phyloP scores from a whole-genome alignment of 2,329 filamentous ascomycete species.

The Paraconiothyrium brasiliense region DNA sequence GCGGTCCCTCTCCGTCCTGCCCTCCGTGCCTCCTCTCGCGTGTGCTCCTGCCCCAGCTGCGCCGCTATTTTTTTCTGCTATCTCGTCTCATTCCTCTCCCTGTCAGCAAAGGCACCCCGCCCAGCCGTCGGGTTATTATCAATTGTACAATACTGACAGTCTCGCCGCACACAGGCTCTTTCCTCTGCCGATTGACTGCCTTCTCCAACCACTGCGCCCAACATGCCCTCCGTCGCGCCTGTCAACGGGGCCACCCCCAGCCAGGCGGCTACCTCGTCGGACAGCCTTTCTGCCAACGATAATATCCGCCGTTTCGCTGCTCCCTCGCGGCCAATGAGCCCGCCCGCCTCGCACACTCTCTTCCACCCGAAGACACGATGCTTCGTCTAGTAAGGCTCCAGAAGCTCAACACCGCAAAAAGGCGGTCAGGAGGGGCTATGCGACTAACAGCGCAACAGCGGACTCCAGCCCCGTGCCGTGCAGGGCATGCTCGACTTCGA shows the following conservation, averaged over 20 bases:
- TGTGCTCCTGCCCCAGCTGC: slow-evolving; percentile 29
- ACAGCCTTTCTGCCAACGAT: slow-evolving; percentile 82
- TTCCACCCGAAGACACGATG: slow-evolving; percentile 99
- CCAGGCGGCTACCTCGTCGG: slow-evolving; percentile 43
- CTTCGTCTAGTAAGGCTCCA: slow-evolving; percentile 83
- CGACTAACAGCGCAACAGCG: slow-evolving; percentile 60
- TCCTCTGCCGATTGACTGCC: slow-evolving; percentile 29
- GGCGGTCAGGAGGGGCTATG: slow-evolving; percentile 15
- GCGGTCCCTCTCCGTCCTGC: slow-evolving; percentile 14
- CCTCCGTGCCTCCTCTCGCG: slow-evolving; percentile 19
- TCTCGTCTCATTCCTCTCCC: slow-evolving; percentile 17
- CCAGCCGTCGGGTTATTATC: background rate
- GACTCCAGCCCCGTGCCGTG: slow-evolving; percentile 85
- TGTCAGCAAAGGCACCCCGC: slow-evolving; percentile 28
- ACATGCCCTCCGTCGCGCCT: slow-evolving; percentile 56
- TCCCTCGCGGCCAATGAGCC: slow-evolving; percentile 90
- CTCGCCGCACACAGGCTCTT: slow-evolving; percentile 2
- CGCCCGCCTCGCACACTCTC: slow-evolving; percentile 85
- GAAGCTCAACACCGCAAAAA: background rate
- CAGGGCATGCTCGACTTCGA: slow-evolving; percentile 89
- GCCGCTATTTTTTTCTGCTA: slow-evolving; percentile 14
- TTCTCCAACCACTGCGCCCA: slow-evolving; percentile 32
- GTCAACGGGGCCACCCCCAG: slow-evolving; percentile 44
- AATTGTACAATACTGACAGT: slow-evolving; percentile 18
- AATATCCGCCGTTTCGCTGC: slow-evolving; percentile 97